These are phyloP conservation scores for Neolentinus lepideus DNA, from an alignment of 1,284 basidiomycete species.

Conservation along the genomic window DNA sequence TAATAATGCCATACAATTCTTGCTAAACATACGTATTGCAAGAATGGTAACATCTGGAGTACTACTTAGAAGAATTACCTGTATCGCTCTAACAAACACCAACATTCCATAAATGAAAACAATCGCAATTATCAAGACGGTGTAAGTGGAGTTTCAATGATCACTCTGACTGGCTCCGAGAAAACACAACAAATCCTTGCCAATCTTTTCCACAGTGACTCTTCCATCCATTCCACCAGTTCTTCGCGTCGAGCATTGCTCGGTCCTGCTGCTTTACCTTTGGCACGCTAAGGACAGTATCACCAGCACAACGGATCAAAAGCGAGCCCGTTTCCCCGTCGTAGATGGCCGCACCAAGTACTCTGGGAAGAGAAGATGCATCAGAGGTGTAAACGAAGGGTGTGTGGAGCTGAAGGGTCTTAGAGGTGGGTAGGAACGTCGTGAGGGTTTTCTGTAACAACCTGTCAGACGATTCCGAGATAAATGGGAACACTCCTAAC, in stretches of 20 bases:
- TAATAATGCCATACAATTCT: too few species aligned
- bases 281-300: conserved; percentile 40
- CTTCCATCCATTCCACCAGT: conserved; percentile 42
- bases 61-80: too few species aligned
- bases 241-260: conserved; percentile 28
- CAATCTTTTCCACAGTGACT: not conserved
- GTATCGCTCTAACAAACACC: too few species aligned
- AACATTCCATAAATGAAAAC: too few species aligned
- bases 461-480: conserved; percentile 5
- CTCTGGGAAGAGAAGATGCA: conserved; percentile 14
- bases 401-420: conserved; percentile 40
- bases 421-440: conserved; percentile 32
- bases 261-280: conserved; percentile 53
- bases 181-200: not conserved
- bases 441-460: conserved; percentile 35
- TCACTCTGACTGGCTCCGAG: not conserved
- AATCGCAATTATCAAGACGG: too few species aligned
- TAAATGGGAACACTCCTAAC: conserved; percentile 24
- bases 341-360: conserved; percentile 35
- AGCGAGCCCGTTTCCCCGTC: conserved; percentile 29
- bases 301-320: conserved; percentile 42
- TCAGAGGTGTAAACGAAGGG: conserved; percentile 19
- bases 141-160: too few species aligned
- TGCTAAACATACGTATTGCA: too few species aligned
- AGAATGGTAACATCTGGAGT: too few species aligned